phyloP scores from a whole-genome alignment of 2,329 filamentous ascomycete species.

The Cladosporium sp. region DNA sequence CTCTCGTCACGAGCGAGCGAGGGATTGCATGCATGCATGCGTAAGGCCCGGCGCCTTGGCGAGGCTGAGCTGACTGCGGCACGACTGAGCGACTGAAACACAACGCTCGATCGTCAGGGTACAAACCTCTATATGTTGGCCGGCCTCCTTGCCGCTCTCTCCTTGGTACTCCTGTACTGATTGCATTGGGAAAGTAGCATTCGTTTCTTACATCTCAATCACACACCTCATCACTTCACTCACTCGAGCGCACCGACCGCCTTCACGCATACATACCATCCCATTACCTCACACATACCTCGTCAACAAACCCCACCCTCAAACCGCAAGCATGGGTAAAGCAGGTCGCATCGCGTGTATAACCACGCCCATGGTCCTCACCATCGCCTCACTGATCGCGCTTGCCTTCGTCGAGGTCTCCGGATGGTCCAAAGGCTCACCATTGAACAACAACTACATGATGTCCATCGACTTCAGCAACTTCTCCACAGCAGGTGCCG shows the following conservation, averaged over 20 bases:
- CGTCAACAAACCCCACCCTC: not conserved
- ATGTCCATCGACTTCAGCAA: slow-evolving; percentile 45
- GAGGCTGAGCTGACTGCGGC: slow-evolving; percentile 2
- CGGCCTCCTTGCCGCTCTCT: not conserved
- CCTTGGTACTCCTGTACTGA: not conserved
- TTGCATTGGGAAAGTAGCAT: not conserved
- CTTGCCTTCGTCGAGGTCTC: slow-evolving; percentile 59
- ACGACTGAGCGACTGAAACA: not conserved
- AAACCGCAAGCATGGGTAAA: slow-evolving; percentile 59
- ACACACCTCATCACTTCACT: not conserved
- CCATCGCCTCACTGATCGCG: slow-evolving; percentile 73
- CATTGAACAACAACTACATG: slow-evolving; percentile 57
- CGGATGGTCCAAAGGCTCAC: slow-evolving; percentile 52
- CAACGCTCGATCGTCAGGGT: not conserved
- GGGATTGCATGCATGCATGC: not conserved
- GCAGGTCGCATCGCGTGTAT: slow-evolving; percentile 83
- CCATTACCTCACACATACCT: not conserved
- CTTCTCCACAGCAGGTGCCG: slow-evolving; percentile 33
- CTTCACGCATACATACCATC: not conserved
- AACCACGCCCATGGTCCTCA: slow-evolving; percentile 79
- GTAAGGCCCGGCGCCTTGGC: not conserved
- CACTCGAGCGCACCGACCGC: not conserved
- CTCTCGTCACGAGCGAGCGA: not conserved
- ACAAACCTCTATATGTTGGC: not conserved
- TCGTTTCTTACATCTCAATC: not conserved